These are phyloP conservation scores for Fusarium coicis DNA, from an alignment of 2,329 filamentous ascomycete species.

Conservation along the genomic window DNA sequence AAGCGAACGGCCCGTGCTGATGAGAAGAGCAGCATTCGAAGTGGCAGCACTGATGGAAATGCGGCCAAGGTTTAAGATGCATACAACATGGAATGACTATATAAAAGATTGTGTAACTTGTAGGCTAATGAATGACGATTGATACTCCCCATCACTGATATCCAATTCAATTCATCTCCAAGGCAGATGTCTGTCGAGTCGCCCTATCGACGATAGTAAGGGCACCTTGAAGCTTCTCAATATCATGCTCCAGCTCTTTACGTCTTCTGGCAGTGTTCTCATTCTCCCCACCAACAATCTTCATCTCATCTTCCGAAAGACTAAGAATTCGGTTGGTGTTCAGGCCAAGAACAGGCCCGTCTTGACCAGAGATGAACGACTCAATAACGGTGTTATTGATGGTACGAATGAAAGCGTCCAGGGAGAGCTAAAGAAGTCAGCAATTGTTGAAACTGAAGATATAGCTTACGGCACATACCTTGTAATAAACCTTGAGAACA, in stretches of 20 bases:
- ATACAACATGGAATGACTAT: neutral
- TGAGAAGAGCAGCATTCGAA: conserved; percentile 25
- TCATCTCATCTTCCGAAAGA: conserved; percentile 23
- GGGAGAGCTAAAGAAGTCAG: conserved; percentile 37
- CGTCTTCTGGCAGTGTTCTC: conserved; percentile 22
- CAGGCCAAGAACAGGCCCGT: conserved; percentile 32
- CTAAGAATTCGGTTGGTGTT: conserved; percentile 19
- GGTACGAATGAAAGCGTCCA: conserved; percentile 45
- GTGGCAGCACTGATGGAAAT: conserved; percentile 22
- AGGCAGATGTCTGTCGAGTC: conserved; percentile 5
- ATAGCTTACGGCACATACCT: conserved; percentile 36
- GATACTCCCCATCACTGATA: neutral
- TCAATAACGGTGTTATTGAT: conserved; percentile 22
- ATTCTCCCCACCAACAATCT: conserved; percentile 28
- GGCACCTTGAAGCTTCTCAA: conserved; percentile 28
- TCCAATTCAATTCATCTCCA: conserved; percentile 1
- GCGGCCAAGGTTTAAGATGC: conserved; percentile 2
- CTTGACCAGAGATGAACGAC: conserved; percentile 23
- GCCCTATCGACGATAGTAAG: conserved; percentile 35
- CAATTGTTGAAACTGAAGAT: fast-evolving
- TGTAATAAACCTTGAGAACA: conserved; percentile 51
- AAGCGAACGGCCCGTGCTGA: conserved; percentile 16
- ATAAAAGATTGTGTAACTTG: neutral
- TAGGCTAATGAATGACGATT: neutral
- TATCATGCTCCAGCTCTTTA: conserved; percentile 27